Base-by-base conservation (phyloP, 345 rosid species). In the Salix viminalis region DNA sequence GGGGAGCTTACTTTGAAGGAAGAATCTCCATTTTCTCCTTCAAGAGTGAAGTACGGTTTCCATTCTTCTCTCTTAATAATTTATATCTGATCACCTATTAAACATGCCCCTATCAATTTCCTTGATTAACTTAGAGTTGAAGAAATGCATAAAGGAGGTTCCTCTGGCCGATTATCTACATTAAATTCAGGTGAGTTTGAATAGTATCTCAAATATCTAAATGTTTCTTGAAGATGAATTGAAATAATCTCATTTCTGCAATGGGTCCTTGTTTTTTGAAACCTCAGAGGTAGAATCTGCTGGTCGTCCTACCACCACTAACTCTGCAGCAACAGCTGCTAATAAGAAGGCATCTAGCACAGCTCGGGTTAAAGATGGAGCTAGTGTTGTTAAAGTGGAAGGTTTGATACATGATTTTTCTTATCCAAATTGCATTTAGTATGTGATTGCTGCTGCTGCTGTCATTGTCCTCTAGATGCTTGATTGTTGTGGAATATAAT, bases 31-130 rank as follows among this genome's bases (percentile, higher is more conserved):
- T 86, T 92, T 88, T 88, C 97, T 77, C 94, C 97, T 81, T 86
- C 98, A 62, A 90, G 94, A 87, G 92, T 89, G 86, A 96, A 96
- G 99, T 92, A 92, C 67, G 92, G 65, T 42, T 75, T 56, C 62
- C 24, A 8, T 67, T 76, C 66, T 77, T 67, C 79, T 77, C 78
- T 74, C 14, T 74, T 44, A 60, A 77, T 82, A 28, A 60, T 37
- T 72, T 58, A 3, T 78, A 23, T 70, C 75, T 42, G 37, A 67
- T 36, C 71, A 66, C 67, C 65, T 71, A 41, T 21, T 37, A 19
- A 70, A 65, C 46, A n/a, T 32, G 32, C 81, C 83, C 66, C 84
- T 79, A 32, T 77, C 69, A 68, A 13, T 77, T 80, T 79, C 67
- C 67, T 50, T 73, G 34, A 79, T 81, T 71, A 71, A 77, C 6